Evolutionary conservation across 495 filamentous ascomycete genomes (phyloP), one percentile per base, ranked within the genome.

Genomic region (Xylaria acuta): DNA sequence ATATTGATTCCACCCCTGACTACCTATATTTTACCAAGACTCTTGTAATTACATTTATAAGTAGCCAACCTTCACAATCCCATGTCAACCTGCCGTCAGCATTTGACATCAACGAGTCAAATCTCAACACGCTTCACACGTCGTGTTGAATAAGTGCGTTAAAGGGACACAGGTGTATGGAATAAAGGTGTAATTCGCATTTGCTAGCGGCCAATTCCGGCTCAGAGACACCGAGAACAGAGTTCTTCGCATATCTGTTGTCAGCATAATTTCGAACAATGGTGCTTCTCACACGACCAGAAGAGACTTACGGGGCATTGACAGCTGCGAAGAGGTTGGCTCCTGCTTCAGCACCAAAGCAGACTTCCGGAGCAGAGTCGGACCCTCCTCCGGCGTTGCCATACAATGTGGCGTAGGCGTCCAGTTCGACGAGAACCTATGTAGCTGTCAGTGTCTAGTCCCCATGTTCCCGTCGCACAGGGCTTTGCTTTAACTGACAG

Each of bases 351-450:
- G 5, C 58, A n/a, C 58, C 58, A 38, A 40, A 60, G 58, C 58
- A 60, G 34, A 60, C 58, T 60, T 60, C 58, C 18, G 34, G 58
- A 60, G 0, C 20, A n/a, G 58, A 60, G 58, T 38, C 58, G n/a
- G 14, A 14, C 32, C 58, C 58, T 20, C 58, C 58, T 60, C 58
- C 58, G 34, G 41, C 58, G 34, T 60, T 60, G 34, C 58, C 34
- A n/a, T 60, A 60, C 58, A 60, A 60, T 60, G 58, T 60, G 58
- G 58, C 58, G 58, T 60, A 60, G 58, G 58, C 32, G 58, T 60
- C 58, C 1, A 60, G 58, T 60, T 60, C 58, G 14, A 60, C 5
- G 58, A 36, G 53, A 60, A 36, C 18, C 32, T 60, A 22, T 40
- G 58, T 60, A 22, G 56, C n/a, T 18, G 4, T 38, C 16, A 60